Evolutionary conservation across 768 basidiomycete species (phyloP), one percentile per base, ranked within the genome.

Genomic region (Collybia nuda): DNA sequence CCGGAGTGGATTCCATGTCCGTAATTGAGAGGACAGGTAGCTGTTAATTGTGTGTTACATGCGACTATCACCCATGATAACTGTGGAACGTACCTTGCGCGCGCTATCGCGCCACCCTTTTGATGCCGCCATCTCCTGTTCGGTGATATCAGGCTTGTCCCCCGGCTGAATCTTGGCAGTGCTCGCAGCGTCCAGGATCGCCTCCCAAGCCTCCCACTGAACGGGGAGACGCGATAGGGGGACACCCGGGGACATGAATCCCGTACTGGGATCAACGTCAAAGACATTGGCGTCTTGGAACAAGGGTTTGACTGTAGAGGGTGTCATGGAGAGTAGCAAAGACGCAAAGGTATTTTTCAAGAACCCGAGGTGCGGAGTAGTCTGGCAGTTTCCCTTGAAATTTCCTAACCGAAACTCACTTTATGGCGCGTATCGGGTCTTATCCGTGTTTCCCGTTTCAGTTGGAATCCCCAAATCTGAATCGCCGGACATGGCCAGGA

Each of bases 191-290:
- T 80, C 81, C 2, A 86, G 77, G 17, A 65, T 62, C 8, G 60
- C 64, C 64, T 96, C 93, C 93, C 91, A 98, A 40, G 70, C 61
- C 39, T 82, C 84, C 81, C 83, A 96, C 48, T 69, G 63, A 0
- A 36, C 50, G 0, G 86, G 84, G 1, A 96, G 76, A 18, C 86
- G 79, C 6, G 69, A 57, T 0, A 86, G 64, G 1, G 93, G 93
- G 0, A 84, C 80, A 12, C 81, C 74, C 0, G 89, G 86, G 2
- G 95, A 90, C 82, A 98, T 86, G 67, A 98, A 98, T 0, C 96
- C 95, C 0, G 93, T 92, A 14, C 84, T 75, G 8, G 87, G 85
- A 64, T 95, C 93, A 52, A 98, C 90, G 64, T 98, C 93, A 73
- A 93, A 98, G 69, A 90, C 88, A 55, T 88, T 85, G 2, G 85